Evolutionary conservation across 768 basidiomycete genomes (phyloP), one percentile per base, ranked within the genome.

Genomic region (Termitomyces titanicus): DNA sequence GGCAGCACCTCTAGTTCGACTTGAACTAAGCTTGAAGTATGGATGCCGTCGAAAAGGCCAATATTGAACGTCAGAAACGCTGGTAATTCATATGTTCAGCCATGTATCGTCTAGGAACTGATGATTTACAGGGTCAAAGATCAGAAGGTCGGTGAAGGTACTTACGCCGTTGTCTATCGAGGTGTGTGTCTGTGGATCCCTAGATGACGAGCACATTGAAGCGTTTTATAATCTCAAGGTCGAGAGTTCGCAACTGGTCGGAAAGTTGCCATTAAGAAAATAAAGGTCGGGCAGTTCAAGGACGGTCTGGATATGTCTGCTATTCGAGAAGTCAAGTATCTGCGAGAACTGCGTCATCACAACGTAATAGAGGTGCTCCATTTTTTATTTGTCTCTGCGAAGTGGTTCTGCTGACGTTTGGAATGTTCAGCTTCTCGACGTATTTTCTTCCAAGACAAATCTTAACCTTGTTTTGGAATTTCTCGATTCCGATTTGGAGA

Each of bases 261-360:
- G n/a, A 89, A 87, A 71, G 86, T 98, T 0, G 97, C 97, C 54
- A 96, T 99, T 63, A 99, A 99, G 77, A 98, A 98, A 73, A 96
- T 97, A 62, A 96, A 96, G 65, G 88, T 95, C 13, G 94, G 94
- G 5, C 90, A 91, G 63, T 94, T 96, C 78, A 96, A 95, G 69
- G 97, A 98, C 72, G 97, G 97, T 12, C 80, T 99, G 33, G 96
- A 98, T 72, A 98, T 99, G 94, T 96, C 94, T 58, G 97, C 97
- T 54, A 87, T 99, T 54, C 88, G 97, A 13, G 97, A 99, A 73
- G 95, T 99, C 65, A 98, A 97, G 70, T 98, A 94, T 68, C 77
- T 99, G 54, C 86, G 94, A 35, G 97, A 99, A 70, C 72, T 99
- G 39, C 86, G 84, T 56, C 97, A 99, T 74, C 89, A 89, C 54